These are phyloP conservation scores for Microcos paniculata DNA, from an alignment of 345 rosid genomes.

Conservation along the genomic window DNA sequence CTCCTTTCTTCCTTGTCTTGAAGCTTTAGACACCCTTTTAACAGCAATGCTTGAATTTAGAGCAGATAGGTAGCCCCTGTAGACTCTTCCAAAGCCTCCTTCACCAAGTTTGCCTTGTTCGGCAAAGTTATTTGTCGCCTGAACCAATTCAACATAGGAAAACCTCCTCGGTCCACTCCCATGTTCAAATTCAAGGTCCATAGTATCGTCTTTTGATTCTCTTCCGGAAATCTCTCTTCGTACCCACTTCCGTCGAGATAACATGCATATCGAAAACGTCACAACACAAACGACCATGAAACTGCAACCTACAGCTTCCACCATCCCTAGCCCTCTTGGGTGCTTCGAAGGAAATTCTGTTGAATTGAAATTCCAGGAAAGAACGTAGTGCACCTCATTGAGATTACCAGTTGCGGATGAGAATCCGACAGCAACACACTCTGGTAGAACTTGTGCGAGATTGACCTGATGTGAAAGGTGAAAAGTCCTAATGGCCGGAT, in stretches of 20 bases:
- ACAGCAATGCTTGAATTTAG: slow-evolving; percentile 6
- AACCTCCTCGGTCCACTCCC: neutral
- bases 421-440: neutral
- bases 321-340: neutral
- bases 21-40: slow-evolving; percentile 11
- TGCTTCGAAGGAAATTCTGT: neutral
- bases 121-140: slow-evolving; percentile 7
- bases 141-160: neutral
- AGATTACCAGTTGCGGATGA: neutral
- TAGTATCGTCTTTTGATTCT: neutral
- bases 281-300: neutral
- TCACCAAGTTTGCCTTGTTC: slow-evolving; percentile 21
- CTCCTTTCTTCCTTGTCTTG: slow-evolving; percentile 26
- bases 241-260: too few relatives aligned
- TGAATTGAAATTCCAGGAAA: neutral
- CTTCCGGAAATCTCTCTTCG: too few relatives aligned
- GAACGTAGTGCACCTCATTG: neutral
- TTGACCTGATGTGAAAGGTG: neutral
- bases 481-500: too few relatives aligned
- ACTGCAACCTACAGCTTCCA: too few relatives aligned
- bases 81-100: slow-evolving; percentile 29
- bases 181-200: neutral
- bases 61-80: slow-evolving; percentile 11
- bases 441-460: neutral
- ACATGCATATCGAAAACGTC: neutral